Percentiles rank a stretch among this genome's conserved stretches.
Evolutionary conservation across 2,329 filamentous ascomycete genomes (phyloP).

Genomic region (Calonectria hongkongensis): DNA sequence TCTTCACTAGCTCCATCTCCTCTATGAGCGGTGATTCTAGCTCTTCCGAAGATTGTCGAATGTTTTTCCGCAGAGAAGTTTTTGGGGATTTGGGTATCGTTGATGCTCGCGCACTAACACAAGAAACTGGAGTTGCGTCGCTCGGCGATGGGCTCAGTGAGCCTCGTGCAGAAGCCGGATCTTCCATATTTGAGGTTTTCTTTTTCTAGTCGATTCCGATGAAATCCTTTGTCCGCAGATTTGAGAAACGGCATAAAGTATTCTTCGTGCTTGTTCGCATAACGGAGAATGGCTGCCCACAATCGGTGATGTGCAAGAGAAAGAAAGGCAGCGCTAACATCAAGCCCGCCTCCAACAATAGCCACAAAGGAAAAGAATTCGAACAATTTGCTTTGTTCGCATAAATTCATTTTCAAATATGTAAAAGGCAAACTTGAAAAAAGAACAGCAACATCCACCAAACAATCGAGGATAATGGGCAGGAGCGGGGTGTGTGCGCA

Average conservation of each 20-base stretch:
- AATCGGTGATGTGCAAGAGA: not conserved
- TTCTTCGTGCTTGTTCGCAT: conserved; percentile 10
- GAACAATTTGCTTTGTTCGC: not conserved
- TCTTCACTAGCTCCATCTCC: conserved; percentile 67
- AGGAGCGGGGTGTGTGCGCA: conserved; percentile 45
- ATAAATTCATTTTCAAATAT: not conserved
- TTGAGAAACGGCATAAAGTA: not conserved
- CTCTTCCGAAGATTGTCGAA: conserved; percentile 33
- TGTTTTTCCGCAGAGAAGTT: conserved; percentile 29
- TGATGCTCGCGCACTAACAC: conserved; percentile 28
- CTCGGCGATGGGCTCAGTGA: conserved; percentile 27
- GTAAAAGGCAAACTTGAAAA: not conserved
- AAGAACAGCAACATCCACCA: not conserved
- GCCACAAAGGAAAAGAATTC: not conserved
- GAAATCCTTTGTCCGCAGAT: not conserved
- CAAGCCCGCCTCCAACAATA: not conserved
- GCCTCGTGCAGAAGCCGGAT: not conserved
- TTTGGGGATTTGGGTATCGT: conserved; percentile 40
- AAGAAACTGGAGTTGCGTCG: conserved; percentile 28
- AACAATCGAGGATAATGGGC: not conserved
- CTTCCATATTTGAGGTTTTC: conserved; percentile 22
- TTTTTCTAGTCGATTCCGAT: not conserved
- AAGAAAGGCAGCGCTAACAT: not conserved
- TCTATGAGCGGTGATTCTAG: conserved; percentile 44
- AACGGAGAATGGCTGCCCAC: not conserved